Percentiles rank a stretch among this genome's conserved stretches.
Evolutionary conservation across 495 filamentous ascomycete species (phyloP).

Genomic region (Xylaria grammica): DNA sequence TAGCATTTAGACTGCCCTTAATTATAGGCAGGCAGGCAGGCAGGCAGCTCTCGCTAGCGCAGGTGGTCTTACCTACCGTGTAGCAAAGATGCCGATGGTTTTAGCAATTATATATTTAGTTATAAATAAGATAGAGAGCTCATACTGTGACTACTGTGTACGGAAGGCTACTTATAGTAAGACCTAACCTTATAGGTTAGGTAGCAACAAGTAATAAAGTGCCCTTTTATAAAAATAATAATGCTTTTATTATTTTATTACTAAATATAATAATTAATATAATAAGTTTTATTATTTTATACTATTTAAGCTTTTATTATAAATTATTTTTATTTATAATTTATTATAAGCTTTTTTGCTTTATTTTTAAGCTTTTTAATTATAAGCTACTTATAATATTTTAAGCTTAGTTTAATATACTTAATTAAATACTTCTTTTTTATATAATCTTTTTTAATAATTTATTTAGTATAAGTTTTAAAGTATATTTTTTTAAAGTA

Average conservation of each 20-base stretch:
- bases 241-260: not conserved
- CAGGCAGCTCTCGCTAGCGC: too few relatives aligned
- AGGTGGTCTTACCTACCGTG: too few relatives aligned
- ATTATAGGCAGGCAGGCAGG: too few relatives aligned
- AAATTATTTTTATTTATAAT: not conserved
- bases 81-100: too few relatives aligned
- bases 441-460: constrained; percentile 1
- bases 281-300: not conserved
- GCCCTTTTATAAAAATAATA: not conserved
- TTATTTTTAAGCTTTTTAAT: not conserved
- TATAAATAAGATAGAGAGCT: not conserved
- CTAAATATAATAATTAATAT: not conserved
- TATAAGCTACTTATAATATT: constrained; percentile 9
- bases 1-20: too few relatives aligned
- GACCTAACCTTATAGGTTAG: not conserved
- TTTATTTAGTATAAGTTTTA: not conserved
- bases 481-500: not conserved
- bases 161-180: not conserved
- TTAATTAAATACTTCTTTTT: not conserved
- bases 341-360: not conserved
- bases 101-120: not conserved
- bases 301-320: not conserved
- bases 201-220: not conserved
- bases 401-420: constrained; percentile 3
- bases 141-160: not conserved